These are phyloP conservation scores for Phytophthora melonis DNA, from an alignment of 352 stramenopile genomes.

Conservation along the genomic window DNA sequence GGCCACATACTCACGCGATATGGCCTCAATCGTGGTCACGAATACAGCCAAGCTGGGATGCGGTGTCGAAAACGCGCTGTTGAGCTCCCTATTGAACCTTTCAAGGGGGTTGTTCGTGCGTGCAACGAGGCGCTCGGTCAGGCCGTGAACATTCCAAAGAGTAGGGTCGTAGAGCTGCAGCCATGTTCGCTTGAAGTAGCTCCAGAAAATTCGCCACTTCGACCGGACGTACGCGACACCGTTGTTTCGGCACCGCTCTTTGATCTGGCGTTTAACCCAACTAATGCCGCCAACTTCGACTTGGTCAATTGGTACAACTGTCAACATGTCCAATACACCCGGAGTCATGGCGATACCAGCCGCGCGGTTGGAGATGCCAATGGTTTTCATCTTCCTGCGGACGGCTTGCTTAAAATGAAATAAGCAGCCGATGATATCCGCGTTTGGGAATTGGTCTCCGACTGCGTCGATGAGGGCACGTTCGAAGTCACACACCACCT, in stretches of 20 bases:
- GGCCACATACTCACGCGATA: not conserved
- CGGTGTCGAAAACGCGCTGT: not conserved
- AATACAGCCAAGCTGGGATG: not conserved
- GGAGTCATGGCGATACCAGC: constrained; percentile 1
- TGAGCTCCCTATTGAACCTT: constrained; percentile 2
- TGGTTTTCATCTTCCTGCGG: not conserved
- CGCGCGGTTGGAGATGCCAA: not conserved
- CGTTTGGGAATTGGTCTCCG: constrained; percentile 12
- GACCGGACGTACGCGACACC: not conserved
- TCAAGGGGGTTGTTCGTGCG: constrained; percentile 1
- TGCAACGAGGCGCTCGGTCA: not conserved
- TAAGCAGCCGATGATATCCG: constrained; percentile 14
- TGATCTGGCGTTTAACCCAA: not conserved
- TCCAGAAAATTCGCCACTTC: not conserved
- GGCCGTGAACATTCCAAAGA: not conserved
- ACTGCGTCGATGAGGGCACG: constrained; percentile 14
- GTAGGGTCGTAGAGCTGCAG: not conserved
- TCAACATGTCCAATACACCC: constrained; percentile 13
- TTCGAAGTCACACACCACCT: constrained; percentile 10
- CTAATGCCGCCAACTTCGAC: not conserved
- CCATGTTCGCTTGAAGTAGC: constrained; percentile 3
- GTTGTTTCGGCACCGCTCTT: not conserved
- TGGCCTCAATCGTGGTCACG: not conserved
- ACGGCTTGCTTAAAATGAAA: constrained; percentile 19
- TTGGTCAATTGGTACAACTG: not conserved